phyloP scores from a whole-genome alignment of 108 stramenopile genomes.

The Cyclotella baltica region DNA sequence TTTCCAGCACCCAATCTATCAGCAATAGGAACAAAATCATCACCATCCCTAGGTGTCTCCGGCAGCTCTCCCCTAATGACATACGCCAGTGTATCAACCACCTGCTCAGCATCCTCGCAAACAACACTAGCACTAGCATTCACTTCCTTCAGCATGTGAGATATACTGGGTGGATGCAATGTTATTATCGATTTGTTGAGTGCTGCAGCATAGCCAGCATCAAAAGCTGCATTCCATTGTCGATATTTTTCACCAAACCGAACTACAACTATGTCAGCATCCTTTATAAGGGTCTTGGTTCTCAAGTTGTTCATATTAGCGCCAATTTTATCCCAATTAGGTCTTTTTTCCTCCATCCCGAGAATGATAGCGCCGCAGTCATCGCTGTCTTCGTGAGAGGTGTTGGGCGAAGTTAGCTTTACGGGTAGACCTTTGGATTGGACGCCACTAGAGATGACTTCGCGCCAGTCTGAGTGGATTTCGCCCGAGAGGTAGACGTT shows the following conservation, averaged over 20 bases:
- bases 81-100: slow-evolving; percentile 87
- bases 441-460: slow-evolving; percentile 80
- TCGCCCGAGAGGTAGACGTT: slow-evolving; percentile 64
- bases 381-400: slow-evolving; percentile 85
- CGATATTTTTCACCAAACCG: slow-evolving; percentile 88
- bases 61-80: slow-evolving; percentile 82
- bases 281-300: slow-evolving; percentile 73
- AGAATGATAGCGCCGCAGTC: slow-evolving; percentile 89
- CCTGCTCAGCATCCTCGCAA: slow-evolving; percentile 80
- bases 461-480: slow-evolving; percentile 90
- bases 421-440: slow-evolving; percentile 72
- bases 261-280: slow-evolving; percentile 90
- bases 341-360: slow-evolving; percentile 83
- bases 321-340: slow-evolving; percentile 85
- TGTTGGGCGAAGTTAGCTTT: slow-evolving; percentile 71
- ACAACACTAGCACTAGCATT: slow-evolving; percentile 79
- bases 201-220: slow-evolving; percentile 87
- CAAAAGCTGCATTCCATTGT: slow-evolving; percentile 92
- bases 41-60: slow-evolving; percentile 70
- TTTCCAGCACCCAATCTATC: slow-evolving; percentile 87
- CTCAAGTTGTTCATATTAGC: slow-evolving; percentile 86
- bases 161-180: slow-evolving; percentile 78
- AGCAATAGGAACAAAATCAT: slow-evolving; percentile 76
- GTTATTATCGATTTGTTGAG: slow-evolving; percentile 81
- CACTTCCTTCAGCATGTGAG: slow-evolving; percentile 93